These are phyloP conservation scores for Mycena floridula DNA, from an alignment of 768 basidiomycete genomes.

Conservation along the genomic window DNA sequence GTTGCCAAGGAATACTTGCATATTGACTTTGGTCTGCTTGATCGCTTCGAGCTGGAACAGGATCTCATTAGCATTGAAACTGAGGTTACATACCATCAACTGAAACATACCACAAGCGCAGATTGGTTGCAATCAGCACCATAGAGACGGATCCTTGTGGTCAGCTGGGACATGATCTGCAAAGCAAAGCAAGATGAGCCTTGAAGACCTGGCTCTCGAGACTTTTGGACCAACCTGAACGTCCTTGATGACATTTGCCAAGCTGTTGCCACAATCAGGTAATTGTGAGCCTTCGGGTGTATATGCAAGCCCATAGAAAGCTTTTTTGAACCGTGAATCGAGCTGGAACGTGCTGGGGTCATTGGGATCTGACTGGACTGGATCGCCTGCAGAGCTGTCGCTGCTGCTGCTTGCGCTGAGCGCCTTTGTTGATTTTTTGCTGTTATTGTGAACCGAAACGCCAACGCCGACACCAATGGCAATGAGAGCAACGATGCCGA, in stretches of 20 bases:
- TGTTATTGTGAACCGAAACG: conserved; percentile 39
- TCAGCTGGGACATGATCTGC: conserved; percentile 81
- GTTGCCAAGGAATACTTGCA: conserved; percentile 74
- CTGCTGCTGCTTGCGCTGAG: too few species aligned
- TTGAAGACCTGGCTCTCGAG: not conserved
- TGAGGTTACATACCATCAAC: not conserved
- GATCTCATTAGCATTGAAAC: not conserved
- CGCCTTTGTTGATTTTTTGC: conserved; percentile 18
- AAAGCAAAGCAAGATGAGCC: not conserved
- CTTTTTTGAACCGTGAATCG: conserved; percentile 59
- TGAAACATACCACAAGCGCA: conserved; percentile 54
- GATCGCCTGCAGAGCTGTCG: conserved; percentile 5
- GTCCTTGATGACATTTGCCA: conserved; percentile 56
- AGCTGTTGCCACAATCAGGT: conserved; percentile 58
- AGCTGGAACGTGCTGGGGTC: conserved; percentile 78
- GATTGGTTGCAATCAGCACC: conserved; percentile 86
- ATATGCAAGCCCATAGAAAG: conserved; percentile 86
- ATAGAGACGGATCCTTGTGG: conserved; percentile 77
- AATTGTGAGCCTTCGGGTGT: conserved; percentile 71
- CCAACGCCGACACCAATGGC: conserved; percentile 52
- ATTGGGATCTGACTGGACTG: conserved; percentile 31
- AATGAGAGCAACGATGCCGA: conserved; percentile 33
- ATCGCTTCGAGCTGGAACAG: conserved; percentile 72
- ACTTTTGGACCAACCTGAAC: conserved; percentile 53
- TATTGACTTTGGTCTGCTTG: conserved; percentile 79